A percentile compares a stretch with the other conserved stretches of the same genome.
phyloP scores from a whole-genome alignment of 371 early-diverging fungal species.

The Rhizopus delemar region DNA sequence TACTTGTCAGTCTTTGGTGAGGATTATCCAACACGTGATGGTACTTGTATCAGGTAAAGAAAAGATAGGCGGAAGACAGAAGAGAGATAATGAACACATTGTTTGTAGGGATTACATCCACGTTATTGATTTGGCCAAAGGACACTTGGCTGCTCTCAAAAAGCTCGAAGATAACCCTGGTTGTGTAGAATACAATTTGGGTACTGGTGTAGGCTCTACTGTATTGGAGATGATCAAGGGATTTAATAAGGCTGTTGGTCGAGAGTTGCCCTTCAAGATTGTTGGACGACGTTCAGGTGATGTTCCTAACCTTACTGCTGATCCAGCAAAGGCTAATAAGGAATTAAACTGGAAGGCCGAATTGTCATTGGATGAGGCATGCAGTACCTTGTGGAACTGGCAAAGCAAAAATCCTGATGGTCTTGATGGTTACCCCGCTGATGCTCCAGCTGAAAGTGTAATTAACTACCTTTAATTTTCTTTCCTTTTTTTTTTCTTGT shows the following conservation, averaged over 20 bases:
- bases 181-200: conserved; percentile 81
- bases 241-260: conserved; percentile 72
- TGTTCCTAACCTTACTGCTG: conserved; percentile 79
- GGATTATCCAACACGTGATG: conserved; percentile 87
- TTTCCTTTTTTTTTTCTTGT: background rate
- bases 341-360: conserved; percentile 79
- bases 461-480: conserved; percentile 32
- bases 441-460: conserved; percentile 43
- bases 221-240: conserved; percentile 87
- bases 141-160: conserved; percentile 79
- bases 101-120: conserved; percentile 80
- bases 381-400: conserved; percentile 86
- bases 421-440: conserved; percentile 46
- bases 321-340: conserved; percentile 67
- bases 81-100: conserved; percentile 1
- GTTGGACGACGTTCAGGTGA: conserved; percentile 82
- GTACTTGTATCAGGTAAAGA: conserved; percentile 77
- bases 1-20: conserved; percentile 78
- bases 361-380: conserved; percentile 70
- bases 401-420: conserved; percentile 73
- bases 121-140: conserved; percentile 84
- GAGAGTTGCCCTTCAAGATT: conserved; percentile 64
- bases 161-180: conserved; percentile 58
- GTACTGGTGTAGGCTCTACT: conserved; percentile 83
- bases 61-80: background rate